Percentiles rank a stretch among this genome's conserved stretches.
Conservation (phyloP, 768 basidiomycete genomes). For the Mrakia hoshinonis region DNA sequence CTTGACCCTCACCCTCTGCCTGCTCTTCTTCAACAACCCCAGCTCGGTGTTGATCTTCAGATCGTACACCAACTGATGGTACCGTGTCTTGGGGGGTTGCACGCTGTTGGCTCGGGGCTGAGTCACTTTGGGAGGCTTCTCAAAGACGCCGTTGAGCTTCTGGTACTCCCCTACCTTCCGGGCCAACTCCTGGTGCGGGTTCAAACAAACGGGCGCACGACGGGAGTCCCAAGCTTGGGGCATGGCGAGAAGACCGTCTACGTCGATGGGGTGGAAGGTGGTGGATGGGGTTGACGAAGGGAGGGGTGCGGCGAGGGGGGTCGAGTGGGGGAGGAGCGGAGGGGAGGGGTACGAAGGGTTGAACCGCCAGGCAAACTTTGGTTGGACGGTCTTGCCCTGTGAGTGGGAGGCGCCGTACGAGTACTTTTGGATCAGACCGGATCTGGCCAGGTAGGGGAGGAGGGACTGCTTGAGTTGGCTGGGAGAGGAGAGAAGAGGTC, state of each 20-base stretch:
- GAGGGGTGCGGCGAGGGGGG: background rate
- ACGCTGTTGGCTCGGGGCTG: background rate
- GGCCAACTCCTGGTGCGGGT: background rate
- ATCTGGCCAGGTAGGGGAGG: slow-evolving; percentile 5
- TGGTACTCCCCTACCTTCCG: background rate
- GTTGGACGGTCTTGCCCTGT: background rate
- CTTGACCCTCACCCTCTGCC: background rate
- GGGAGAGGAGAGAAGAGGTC: background rate
- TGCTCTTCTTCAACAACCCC: background rate
- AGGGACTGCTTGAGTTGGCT: background rate
- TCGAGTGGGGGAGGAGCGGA: background rate
- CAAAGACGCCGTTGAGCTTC: background rate
- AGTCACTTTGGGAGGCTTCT: background rate
- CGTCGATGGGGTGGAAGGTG: slow-evolving; percentile 6
- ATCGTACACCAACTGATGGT: background rate
- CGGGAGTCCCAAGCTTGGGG: background rate
- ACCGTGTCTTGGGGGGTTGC: background rate
- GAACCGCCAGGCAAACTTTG: slow-evolving; percentile 4
- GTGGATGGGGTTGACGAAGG: background rate
- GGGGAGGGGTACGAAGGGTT: background rate
- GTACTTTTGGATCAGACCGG: slow-evolving; percentile 6
- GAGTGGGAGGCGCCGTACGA: background rate
- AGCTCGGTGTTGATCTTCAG: no score
- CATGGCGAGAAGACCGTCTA: slow-evolving; percentile 11
- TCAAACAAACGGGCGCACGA: background rate